A percentile compares a stretch with the other conserved stretches of the same genome.
These are phyloP conservation scores for Neobulgaria alba DNA, from an alignment of 2,329 filamentous ascomycete species.

Conservation along the genomic window DNA sequence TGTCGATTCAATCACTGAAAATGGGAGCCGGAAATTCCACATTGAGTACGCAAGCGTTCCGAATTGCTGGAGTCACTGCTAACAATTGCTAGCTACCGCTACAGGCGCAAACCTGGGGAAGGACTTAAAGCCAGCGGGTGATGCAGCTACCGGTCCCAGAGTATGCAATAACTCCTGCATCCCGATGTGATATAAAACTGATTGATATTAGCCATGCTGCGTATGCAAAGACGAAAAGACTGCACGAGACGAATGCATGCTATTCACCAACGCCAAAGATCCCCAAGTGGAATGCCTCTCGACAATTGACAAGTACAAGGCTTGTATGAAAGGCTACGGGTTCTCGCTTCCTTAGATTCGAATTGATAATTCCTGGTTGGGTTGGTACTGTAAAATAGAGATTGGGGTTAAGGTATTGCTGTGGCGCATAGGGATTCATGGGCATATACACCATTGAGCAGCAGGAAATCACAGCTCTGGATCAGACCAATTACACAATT, in stretches of 20 bases:
- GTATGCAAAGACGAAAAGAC: constrained; percentile 96
- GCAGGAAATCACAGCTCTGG: constrained; percentile 21
- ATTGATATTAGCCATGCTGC: constrained; percentile 71
- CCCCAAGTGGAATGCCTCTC: constrained; percentile 76
- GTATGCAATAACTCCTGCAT: constrained; percentile 9
- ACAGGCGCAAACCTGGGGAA: constrained; percentile 21
- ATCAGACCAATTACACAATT: too few relatives aligned
- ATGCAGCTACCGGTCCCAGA: constrained; percentile 21
- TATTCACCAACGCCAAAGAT: constrained; percentile 80
- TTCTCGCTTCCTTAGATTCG: constrained; percentile 49
- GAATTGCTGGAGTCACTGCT: not conserved
- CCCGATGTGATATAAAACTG: not conserved
- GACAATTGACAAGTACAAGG: constrained; percentile 76
- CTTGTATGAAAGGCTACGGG: constrained; percentile 87
- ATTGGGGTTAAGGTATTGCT: constrained; percentile 19
- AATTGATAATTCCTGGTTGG: not conserved
- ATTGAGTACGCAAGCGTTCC: constrained; percentile 20
- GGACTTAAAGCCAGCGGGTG: constrained; percentile 20
- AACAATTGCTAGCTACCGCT: constrained; percentile 20
- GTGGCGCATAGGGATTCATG: constrained; percentile 16
- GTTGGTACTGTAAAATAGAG: constrained; percentile 4
- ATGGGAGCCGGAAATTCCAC: constrained; percentile 23
- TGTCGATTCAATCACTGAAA: too few relatives aligned
- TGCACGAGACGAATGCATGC: constrained; percentile 94
- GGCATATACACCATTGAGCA: constrained; percentile 7